These are phyloP conservation scores for Suillus spraguei DNA, from an alignment of 768 basidiomycete genomes.

Conservation along the genomic window DNA sequence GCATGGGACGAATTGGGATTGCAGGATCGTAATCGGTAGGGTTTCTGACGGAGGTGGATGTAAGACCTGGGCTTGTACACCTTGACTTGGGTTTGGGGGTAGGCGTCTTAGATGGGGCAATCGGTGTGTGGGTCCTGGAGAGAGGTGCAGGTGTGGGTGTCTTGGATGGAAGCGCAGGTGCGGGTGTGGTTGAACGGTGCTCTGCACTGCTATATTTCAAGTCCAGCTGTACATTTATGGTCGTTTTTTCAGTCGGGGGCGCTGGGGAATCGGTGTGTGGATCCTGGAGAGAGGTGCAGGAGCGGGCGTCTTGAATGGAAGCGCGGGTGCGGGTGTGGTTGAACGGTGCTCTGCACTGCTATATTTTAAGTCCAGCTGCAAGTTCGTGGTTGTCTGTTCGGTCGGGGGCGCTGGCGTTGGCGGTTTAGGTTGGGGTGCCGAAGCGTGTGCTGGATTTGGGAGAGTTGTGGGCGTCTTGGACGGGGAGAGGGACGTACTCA, in stretches of 20 bases:
- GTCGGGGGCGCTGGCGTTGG: not conserved
- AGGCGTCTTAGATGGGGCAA: not conserved
- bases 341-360: not conserved
- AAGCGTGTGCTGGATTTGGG: too few relatives aligned
- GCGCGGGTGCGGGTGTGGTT: not conserved
- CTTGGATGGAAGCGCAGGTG: not conserved
- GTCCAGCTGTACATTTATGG: not conserved
- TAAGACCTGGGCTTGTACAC: not conserved
- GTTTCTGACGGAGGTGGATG: constrained; percentile 10
- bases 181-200: not conserved
- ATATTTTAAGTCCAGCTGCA: not conserved
- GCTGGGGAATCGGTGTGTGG: not conserved
- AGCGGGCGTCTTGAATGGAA: not conserved
- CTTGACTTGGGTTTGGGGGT: not conserved
- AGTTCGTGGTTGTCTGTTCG: not conserved
- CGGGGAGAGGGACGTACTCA: too few relatives aligned
- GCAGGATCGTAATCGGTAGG: constrained; percentile 6
- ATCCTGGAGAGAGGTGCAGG: not conserved
- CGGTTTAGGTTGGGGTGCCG: not conserved
- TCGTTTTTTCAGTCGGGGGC: not conserved
- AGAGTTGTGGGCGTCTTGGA: not conserved
- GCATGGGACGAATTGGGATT: constrained; percentile 5
- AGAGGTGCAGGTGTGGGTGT: not conserved
- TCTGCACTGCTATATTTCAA: not conserved
- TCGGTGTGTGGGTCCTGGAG: not conserved